Evolutionary conservation across 1,284 basidiomycete species (phyloP), one percentile per base, ranked within the genome.

Genomic region (Chalciporus piperatoides): DNA sequence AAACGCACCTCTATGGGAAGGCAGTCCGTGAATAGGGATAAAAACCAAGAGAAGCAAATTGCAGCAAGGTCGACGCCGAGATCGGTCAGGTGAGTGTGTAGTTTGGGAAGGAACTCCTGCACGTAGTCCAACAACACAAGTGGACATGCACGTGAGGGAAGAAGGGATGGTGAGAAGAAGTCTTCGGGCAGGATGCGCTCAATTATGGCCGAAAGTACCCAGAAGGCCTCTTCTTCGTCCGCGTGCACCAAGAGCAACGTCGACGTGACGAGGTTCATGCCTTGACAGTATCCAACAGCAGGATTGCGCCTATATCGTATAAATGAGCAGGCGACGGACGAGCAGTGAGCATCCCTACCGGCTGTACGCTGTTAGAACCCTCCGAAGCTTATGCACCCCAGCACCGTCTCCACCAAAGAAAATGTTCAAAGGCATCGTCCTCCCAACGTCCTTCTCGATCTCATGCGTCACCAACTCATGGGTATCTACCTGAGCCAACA

Each of bases 31-130:
- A 97, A 99, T 15, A 99, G 74, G 5, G 92, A 95, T 33, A 99
- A 74, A 72, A 98, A 97, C 96, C 96, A 99, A 2, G 94, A 95
- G 71, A 98, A 98, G 51, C 92, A 97, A 50, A 98, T 92, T 0
- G 94, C 94, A 1, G 89, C 86, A 4, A 99, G 77, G 64, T 99
- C 95, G 2, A 98, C 86, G 2, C 86, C 90, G 0, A 97, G 79
- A 14, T 84, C 78, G 3, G 75, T 77, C 19, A 99, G 76, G 62
- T 98, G 94, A 0, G 71, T 64, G 45, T 86, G 78, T 1, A 97
- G 70, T 63, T 82, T 84, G 0, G 96, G 96, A 17, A 87, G 72
- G 44, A 80, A 70, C 53, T 91, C 85, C 33, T 82, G 80, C 1
- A 98, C 88, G 49, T 93, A 89, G 58, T 97, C 92, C 25, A 90